A percentile compares a stretch with the other conserved stretches of the same genome.
phyloP scores from a whole-genome alignment of 2,329 filamentous ascomycete species.

The Fusarium subtropicale region DNA sequence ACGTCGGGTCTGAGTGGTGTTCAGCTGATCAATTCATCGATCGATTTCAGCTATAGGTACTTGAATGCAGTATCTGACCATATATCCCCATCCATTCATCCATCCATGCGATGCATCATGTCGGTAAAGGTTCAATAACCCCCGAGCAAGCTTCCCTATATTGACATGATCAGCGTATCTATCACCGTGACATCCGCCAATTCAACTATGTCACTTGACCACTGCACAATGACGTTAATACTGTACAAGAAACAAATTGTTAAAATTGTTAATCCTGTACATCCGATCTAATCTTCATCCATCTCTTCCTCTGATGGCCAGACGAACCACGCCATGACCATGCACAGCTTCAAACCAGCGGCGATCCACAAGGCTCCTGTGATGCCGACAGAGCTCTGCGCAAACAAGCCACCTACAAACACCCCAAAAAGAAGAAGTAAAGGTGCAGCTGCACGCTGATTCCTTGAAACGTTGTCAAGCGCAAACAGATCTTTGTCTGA shows the following conservation, averaged over 20 bases:
- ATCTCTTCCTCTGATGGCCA: slow-evolving; percentile 65
- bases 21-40: slow-evolving; percentile 20
- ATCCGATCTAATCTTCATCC: slow-evolving; percentile 7
- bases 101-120: slow-evolving; percentile 5
- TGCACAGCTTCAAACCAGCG: slow-evolving; percentile 65
- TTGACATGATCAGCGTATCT: slow-evolving; percentile 23
- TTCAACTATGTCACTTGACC: slow-evolving; percentile 29
- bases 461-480: slow-evolving; percentile 60
- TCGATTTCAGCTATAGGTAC: slow-evolving; percentile 1
- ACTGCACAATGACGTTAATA: slow-evolving; percentile 15
- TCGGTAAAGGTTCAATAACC: slow-evolving; percentile 10
- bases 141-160: slow-evolving; percentile 24
- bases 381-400: slow-evolving; percentile 60
- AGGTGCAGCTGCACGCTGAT: slow-evolving; percentile 62
- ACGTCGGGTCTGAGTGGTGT: slow-evolving; percentile 21
- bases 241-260: not conserved
- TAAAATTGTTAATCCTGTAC: not conserved
- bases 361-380: slow-evolving; percentile 69
- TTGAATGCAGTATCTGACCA: slow-evolving; percentile 1
- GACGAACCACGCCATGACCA: slow-evolving; percentile 68
- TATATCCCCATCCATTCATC: not conserved
- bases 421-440: slow-evolving; percentile 62
- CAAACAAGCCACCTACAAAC: slow-evolving; percentile 61
- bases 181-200: slow-evolving; percentile 25
- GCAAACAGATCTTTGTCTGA: slow-evolving; percentile 67